These are phyloP conservation scores for Dendryphion nanum DNA, from an alignment of 2,329 filamentous ascomycete genomes.

Conservation along the genomic window DNA sequence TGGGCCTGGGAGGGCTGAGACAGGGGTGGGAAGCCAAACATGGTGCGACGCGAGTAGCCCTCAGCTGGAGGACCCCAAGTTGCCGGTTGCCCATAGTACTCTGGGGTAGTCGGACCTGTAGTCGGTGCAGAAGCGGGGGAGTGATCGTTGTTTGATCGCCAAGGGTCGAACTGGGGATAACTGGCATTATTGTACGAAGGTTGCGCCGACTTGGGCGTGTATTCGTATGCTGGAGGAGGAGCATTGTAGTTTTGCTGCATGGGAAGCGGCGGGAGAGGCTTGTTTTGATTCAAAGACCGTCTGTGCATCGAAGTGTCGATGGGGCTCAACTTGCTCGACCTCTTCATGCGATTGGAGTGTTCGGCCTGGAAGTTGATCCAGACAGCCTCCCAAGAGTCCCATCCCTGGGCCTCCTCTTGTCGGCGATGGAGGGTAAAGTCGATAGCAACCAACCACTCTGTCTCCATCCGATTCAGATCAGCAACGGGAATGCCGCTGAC, in stretches of 20 bases:
- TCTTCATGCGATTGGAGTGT: constrained; percentile 40
- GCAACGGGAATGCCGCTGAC: constrained; percentile 84
- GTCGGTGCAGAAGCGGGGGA: constrained; percentile 56
- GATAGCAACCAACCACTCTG: constrained; percentile 82
- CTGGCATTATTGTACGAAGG: constrained; percentile 35
- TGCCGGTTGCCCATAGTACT: constrained; percentile 49
- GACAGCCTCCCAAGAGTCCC: constrained; percentile 62
- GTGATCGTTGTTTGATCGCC: constrained; percentile 42
- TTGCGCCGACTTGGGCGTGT: constrained; percentile 35
- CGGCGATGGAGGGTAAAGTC: constrained; percentile 85
- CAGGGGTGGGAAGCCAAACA: constrained; percentile 40
- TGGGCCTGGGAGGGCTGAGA: constrained; percentile 33
- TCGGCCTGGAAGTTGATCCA: constrained; percentile 64
- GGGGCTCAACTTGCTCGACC: constrained; percentile 52
- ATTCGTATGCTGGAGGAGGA: constrained; percentile 29
- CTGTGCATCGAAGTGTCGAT: constrained; percentile 65
- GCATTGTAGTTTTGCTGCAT: constrained; percentile 40
- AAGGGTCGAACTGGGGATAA: constrained; percentile 43
- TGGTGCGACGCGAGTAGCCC: constrained; percentile 42
- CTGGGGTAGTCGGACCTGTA: constrained; percentile 54
- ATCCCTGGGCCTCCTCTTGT: constrained; percentile 71
- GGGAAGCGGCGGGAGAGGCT: constrained; percentile 42
- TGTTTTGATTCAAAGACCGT: constrained; percentile 46
- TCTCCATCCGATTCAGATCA: constrained; percentile 82
- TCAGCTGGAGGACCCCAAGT: constrained; percentile 50